These are phyloP conservation scores for Dendrocalamus latiflorus DNA, from an alignment of 202 grass and related monocot genomes.

Conservation along the genomic window DNA sequence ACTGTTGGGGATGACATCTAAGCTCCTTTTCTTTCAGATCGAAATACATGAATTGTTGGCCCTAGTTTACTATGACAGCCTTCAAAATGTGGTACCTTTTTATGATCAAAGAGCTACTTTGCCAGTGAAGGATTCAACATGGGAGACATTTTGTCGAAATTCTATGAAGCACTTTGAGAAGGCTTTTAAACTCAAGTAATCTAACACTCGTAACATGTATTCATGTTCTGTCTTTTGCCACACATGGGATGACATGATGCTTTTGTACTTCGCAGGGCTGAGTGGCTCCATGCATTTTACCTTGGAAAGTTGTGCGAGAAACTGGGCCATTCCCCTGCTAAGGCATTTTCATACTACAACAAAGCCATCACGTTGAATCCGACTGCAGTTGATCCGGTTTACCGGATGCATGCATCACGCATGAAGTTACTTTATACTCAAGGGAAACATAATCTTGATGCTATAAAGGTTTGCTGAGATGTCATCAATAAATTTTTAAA, in stretches of 20 bases:
- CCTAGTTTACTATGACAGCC: conserved; percentile 86
- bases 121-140: conserved; percentile 79
- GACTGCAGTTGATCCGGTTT: conserved; percentile 86
- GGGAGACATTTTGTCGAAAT: conserved; percentile 74
- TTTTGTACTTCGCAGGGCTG: conserved; percentile 46
- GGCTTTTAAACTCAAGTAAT: conserved; percentile 85
- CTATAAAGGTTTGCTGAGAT: conserved; percentile 64
- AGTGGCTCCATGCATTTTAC: conserved; percentile 98
- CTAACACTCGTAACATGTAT: conserved; percentile 12
- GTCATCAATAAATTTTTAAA: conserved; percentile 9
- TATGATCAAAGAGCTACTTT: conserved; percentile 91
- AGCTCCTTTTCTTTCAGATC: conserved; percentile 44
- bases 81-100: conserved; percentile 93
- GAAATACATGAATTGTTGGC: conserved; percentile 88
- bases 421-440: conserved; percentile 89
- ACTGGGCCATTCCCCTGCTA: conserved; percentile 60
- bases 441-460: conserved; percentile 72
- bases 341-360: conserved; percentile 83
- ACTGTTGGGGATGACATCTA: conserved; percentile 6
- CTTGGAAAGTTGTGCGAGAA: conserved; percentile 96
- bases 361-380: conserved; percentile 72
- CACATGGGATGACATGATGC: conserved; percentile 19
- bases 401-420: conserved; percentile 93
- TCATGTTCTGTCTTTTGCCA: conserved; percentile 16
- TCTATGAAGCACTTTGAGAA: conserved; percentile 95